A percentile compares a stretch with the other conserved stretches of the same genome.
phyloP scores from a whole-genome alignment of 2,329 filamentous ascomycete genomes.

The Paraphaeosphaeria sporulosa region DNA sequence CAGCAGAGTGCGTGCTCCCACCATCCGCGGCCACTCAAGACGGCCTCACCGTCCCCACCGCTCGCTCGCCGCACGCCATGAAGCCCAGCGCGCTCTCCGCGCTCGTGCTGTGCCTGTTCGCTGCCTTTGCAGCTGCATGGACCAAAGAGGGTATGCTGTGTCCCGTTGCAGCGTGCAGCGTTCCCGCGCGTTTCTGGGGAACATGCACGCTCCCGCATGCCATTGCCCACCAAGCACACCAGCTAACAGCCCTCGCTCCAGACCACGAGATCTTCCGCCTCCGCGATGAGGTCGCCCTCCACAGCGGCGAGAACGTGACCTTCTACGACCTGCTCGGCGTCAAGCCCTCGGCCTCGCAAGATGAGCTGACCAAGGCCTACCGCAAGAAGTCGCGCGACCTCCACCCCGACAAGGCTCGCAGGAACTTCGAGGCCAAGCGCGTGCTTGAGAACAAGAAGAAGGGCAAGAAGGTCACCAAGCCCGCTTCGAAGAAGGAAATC shows the following conservation, averaged over 20 bases:
- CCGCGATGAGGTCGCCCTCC: slow-evolving; percentile 79
- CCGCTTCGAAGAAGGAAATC: slow-evolving; percentile 77
- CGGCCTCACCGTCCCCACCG: slow-evolving; percentile 22
- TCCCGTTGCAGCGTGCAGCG: slow-evolving; percentile 17
- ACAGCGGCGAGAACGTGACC: slow-evolving; percentile 79
- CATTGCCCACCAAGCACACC: slow-evolving; percentile 25
- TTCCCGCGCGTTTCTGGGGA: background rate
- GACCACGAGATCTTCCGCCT: slow-evolving; percentile 98
- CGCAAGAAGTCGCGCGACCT: slow-evolving; percentile 83
- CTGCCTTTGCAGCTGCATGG: slow-evolving; percentile 79
- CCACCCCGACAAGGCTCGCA: slow-evolving; percentile 95
- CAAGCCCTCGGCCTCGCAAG: slow-evolving; percentile 73
- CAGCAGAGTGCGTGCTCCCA: slow-evolving; percentile 31
- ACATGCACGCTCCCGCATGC: slow-evolving; percentile 5
- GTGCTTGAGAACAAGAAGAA: slow-evolving; percentile 60
- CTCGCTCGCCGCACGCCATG: slow-evolving; percentile 62
- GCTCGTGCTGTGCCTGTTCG: slow-evolving; percentile 72
- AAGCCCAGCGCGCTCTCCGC: slow-evolving; percentile 70
- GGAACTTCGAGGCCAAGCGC: slow-evolving; percentile 77
- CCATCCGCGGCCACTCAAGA: slow-evolving; percentile 31
- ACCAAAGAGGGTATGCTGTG: slow-evolving; percentile 76
- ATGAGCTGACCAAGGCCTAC: slow-evolving; percentile 94
- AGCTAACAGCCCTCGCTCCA: slow-evolving; percentile 50
- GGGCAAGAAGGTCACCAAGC: slow-evolving; percentile 69
- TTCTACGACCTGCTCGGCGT: slow-evolving; percentile 95